Evolutionary conservation across 1,284 basidiomycete species (phyloP).

Genomic region (Austroboletus novae-zelandiae): DNA sequence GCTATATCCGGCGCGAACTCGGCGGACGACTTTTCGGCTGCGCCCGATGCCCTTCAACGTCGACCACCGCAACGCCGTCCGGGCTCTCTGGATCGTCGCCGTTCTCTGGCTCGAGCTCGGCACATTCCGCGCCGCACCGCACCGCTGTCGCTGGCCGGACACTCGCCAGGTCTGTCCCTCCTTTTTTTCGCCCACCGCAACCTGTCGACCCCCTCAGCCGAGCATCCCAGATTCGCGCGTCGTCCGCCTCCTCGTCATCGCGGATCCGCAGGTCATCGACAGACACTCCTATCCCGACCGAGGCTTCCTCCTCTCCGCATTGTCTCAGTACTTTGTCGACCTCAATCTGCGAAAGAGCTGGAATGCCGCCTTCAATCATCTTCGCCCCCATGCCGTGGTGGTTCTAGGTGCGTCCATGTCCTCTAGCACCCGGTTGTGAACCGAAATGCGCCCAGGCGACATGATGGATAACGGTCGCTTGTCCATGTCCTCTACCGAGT

Average conservation of each 20-base stretch:
- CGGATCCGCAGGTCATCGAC: conserved; percentile 77
- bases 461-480: conserved; percentile 77
- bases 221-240: conserved; percentile 27
- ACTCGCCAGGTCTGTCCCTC: conserved; percentile 12
- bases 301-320: conserved; percentile 37
- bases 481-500: conserved; percentile 62
- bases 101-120: conserved; percentile 33
- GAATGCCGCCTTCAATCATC: conserved; percentile 53
- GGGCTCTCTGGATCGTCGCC: conserved; percentile 25
- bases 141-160: conserved; percentile 28
- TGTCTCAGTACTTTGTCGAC: conserved; percentile 59
- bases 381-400: conserved; percentile 70
- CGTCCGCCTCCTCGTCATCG: conserved; percentile 67
- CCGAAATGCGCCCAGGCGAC: conserved; percentile 40
- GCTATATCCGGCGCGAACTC: too few relatives aligned
- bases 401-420: conserved; percentile 81
- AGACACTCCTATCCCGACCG: conserved; percentile 43
- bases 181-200: conserved; percentile 10
- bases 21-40: too few relatives aligned
- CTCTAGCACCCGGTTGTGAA: conserved; percentile 33
- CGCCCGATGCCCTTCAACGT: conserved; percentile 4
- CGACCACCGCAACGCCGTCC: conserved; percentile 3
- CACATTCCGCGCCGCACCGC: conserved; percentile 21
- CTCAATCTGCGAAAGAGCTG: conserved; percentile 75
- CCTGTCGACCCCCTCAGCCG: not conserved